Evolutionary conservation across 1,284 basidiomycete species (phyloP).

Genomic region (Chondrostereum purpureum): DNA sequence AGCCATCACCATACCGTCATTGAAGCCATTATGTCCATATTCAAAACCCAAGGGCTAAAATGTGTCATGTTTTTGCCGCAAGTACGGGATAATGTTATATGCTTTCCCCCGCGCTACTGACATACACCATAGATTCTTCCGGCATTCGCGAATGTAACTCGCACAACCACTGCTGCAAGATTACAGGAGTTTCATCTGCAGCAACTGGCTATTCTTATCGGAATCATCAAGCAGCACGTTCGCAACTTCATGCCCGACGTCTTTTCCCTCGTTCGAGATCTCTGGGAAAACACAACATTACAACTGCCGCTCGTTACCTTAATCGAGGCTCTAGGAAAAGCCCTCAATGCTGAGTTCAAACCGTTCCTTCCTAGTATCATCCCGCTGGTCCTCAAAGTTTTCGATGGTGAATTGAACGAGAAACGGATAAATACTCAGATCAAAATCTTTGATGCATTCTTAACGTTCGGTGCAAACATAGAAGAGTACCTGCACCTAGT

Average conservation of each 20-base stretch:
- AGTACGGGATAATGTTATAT: constrained; percentile 35
- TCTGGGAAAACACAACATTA: constrained; percentile 84
- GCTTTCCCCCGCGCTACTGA: constrained; percentile 4
- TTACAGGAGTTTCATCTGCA: constrained; percentile 94
- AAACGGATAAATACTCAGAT: constrained; percentile 76
- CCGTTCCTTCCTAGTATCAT: constrained; percentile 93
- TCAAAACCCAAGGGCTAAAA: constrained; percentile 96
- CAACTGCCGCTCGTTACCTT: constrained; percentile 92
- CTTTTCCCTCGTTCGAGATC: constrained; percentile 77
- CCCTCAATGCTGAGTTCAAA: constrained; percentile 96
- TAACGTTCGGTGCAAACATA: constrained; percentile 93
- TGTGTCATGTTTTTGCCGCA: constrained; percentile 95
- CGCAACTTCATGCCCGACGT: constrained; percentile 86
- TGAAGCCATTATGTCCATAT: constrained; percentile 98
- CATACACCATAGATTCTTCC: constrained; percentile 78
- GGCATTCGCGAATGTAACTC: constrained; percentile 88
- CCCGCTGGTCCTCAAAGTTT: constrained; percentile 85
- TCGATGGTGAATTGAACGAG: constrained; percentile 82
- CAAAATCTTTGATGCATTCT: constrained; percentile 91
- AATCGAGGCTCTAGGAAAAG: constrained; percentile 92
- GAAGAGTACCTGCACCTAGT: constrained; percentile 98
- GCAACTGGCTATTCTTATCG: constrained; percentile 92
- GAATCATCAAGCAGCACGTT: constrained; percentile 97
- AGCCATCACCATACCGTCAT: constrained; percentile 91
- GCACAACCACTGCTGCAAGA: constrained; percentile 66